Base-by-base conservation (phyloP, 1,284 basidiomycete species). In the Peniophora sp. region DNA sequence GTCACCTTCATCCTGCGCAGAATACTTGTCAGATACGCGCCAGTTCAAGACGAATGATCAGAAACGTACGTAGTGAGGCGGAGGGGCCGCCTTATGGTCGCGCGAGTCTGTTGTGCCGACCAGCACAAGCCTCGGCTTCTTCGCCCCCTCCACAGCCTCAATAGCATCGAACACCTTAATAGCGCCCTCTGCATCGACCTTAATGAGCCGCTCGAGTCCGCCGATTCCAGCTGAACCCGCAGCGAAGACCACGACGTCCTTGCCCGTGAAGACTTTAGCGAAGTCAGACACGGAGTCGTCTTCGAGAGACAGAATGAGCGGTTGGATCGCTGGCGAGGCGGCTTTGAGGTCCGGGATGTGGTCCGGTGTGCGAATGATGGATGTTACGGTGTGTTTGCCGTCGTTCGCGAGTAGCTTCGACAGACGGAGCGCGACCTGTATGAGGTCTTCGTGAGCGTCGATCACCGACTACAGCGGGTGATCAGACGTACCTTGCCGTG, bases 211-310 rank as follows among this genome's bases (percentile, higher is more conserved):
- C 53, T 85, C 82, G 11, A 71, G 65, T 0, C 78, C 72, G 57
- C 81, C 85, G 58, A 83, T 83, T 0, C 83, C 83, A 0, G 84
- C 85, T 0, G 86, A 81, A 2, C 87, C 87, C 0, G 83, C 83
- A 18, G 76, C 68, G 60, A 85, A 88, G 55, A 86, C 74, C 14
- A 88, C 78, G 20, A 79, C 70, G 45, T 77, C 67, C 15, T 70
- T 63, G 2, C 70, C 71, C 23, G 68, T 57, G 55, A 89, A 79
- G 1, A 73, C 70, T 1, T 66, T 55, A 2, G 71, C 69, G 54
- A 88, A 74, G 3, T 79, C 72, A 2, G 66, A 52, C 0, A 73
- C 68, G 0, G 77, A 60, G 3, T 74, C 68, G 11, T 77, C 71
- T 58, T 88, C 85, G 34, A 88, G 69, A 2, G 81, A 83, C 24